phyloP scores from a whole-genome alignment of 1,139 yeast species.

The Pichia sp. region DNA sequence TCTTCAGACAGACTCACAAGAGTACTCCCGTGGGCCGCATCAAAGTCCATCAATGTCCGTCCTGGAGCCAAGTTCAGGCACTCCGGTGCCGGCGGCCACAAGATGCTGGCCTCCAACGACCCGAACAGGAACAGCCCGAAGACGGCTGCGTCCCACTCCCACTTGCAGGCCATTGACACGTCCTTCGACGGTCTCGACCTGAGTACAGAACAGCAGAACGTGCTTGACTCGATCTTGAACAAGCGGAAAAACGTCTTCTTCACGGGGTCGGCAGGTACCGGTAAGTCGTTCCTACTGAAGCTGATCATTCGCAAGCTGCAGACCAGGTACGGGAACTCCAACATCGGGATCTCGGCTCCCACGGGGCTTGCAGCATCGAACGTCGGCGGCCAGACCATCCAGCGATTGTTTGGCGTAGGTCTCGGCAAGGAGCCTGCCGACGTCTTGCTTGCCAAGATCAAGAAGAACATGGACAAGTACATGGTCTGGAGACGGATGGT shows the following conservation, averaged over 20 bases:
- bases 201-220: conserved; percentile 47
- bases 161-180: conserved; percentile 9
- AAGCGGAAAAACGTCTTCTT: conserved; percentile 54
- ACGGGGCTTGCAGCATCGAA: conserved; percentile 90
- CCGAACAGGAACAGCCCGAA: background rate
- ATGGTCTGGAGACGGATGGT: conserved; percentile 51
- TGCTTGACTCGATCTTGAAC: conserved; percentile 45
- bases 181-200: conserved; percentile 36
- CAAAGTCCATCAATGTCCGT: conserved; percentile 11
- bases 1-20: conserved; percentile 3
- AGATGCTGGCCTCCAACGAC: background rate
- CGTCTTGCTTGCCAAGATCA: conserved; percentile 42
- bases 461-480: conserved; percentile 37
- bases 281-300: conserved; percentile 70
- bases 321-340: conserved; percentile 39
- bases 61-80: conserved; percentile 2
- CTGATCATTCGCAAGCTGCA: conserved; percentile 49
- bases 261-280: conserved; percentile 84
- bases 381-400: conserved; percentile 79
- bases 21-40: conserved; percentile 12
- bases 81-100: conserved; percentile 2
- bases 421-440: conserved; percentile 48
- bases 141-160: background rate
- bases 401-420: conserved; percentile 75
- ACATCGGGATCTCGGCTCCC: conserved; percentile 82